Percentiles rank a stretch among this genome's conserved stretches.
Conservation (phyloP, 1,284 basidiomycete genomes). For the Singerocomus inundabilis region DNA sequence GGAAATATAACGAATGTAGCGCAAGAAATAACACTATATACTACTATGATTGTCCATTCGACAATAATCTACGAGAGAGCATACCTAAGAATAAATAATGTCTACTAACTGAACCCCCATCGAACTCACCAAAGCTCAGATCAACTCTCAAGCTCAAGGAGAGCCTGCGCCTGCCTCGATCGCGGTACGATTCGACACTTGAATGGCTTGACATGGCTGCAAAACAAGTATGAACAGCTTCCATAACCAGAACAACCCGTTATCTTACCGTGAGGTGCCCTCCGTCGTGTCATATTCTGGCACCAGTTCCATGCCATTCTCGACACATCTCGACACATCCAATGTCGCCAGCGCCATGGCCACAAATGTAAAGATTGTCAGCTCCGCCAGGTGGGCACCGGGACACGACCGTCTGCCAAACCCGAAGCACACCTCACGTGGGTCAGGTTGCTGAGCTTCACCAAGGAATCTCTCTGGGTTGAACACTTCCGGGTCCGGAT, state of each 20-base stretch:
- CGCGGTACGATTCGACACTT: slow-evolving; percentile 12
- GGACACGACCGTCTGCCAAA: slow-evolving; percentile 18
- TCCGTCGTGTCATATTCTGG: slow-evolving; percentile 11
- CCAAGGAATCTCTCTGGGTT: slow-evolving; percentile 19
- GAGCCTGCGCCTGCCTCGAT: not conserved
- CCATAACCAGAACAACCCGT: too few relatives aligned
- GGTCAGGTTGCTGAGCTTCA: slow-evolving; percentile 9
- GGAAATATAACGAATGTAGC: too few relatives aligned
- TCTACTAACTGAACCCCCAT: too few relatives aligned
- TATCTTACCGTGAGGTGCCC: slow-evolving; percentile 2
- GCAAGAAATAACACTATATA: too few relatives aligned
- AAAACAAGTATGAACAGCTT: not conserved
- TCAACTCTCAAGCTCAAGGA: too few relatives aligned
- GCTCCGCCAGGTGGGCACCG: slow-evolving; percentile 12
- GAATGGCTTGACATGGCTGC: slow-evolving; percentile 18
- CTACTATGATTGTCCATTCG: too few relatives aligned
- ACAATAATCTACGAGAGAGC: too few relatives aligned
- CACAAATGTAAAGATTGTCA: slow-evolving; percentile 15
- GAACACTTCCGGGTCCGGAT: slow-evolving; percentile 14
- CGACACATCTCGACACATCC: slow-evolving; percentile 10
- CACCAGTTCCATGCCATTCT: slow-evolving; percentile 6
- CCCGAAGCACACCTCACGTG: slow-evolving; percentile 15
- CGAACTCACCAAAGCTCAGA: too few relatives aligned
- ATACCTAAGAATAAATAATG: too few relatives aligned
- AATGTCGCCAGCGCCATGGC: slow-evolving; percentile 18